Evolutionary conservation across 169 alveolate genomes (phyloP).

Genomic region (Neospora caninum): DNA sequence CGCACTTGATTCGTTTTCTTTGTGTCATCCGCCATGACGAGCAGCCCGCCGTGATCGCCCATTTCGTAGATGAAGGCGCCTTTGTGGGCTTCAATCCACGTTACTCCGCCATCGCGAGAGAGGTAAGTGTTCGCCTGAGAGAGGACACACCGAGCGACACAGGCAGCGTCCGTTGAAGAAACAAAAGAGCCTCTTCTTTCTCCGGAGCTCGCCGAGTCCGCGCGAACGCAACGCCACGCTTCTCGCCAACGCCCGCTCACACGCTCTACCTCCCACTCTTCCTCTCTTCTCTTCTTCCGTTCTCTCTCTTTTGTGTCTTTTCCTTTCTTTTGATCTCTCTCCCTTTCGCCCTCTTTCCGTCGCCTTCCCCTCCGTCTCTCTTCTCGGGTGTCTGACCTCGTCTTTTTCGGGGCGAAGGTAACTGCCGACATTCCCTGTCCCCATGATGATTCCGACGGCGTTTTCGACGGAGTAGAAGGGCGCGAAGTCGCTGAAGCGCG

Average conservation of each 20-base stretch:
- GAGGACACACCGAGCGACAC: not conserved
- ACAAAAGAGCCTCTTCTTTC: not conserved
- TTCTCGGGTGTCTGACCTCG: slow-evolving; percentile 73
- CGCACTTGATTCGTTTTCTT: slow-evolving; percentile 57
- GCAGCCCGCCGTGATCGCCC: slow-evolving; percentile 99
- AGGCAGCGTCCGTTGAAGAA: not conserved
- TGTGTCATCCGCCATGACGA: slow-evolving; percentile 96
- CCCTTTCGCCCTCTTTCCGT: not conserved
- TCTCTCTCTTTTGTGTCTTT: slow-evolving; percentile 19
- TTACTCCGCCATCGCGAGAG: slow-evolving; percentile 97
- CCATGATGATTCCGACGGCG: slow-evolving; percentile 97
- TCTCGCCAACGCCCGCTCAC: no score
- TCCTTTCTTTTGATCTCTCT: not conserved
- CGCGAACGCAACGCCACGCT: no score
- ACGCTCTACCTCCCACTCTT: no score
- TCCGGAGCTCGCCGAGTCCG: not conserved
- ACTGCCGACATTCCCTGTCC: slow-evolving; percentile 96
- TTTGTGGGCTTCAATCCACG: slow-evolving; percentile 97
- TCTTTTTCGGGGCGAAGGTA: slow-evolving; percentile 84
- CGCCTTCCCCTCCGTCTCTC: not conserved
- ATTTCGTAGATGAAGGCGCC: slow-evolving; percentile 98
- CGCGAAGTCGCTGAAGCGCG: slow-evolving; percentile 88
- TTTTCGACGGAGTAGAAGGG: slow-evolving; percentile 95
- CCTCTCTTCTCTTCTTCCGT: not conserved
- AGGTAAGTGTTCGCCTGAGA: slow-evolving; percentile 93